Evolutionary conservation across 805 yeast genomes (phyloP), one percentile per base, ranked within the genome.

Genomic region (Zygotorulaspora sp.): DNA sequence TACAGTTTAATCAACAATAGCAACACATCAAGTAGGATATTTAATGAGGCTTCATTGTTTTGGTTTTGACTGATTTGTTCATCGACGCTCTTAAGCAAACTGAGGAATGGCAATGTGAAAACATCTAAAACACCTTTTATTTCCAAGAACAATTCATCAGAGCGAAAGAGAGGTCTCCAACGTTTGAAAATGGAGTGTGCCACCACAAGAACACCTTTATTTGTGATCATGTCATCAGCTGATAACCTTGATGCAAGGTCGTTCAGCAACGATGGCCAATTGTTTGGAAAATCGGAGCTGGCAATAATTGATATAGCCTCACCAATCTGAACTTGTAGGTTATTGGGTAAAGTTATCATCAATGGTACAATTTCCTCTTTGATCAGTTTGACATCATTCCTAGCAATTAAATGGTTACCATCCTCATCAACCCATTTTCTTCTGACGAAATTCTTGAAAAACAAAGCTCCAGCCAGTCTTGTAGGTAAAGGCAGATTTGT

Each of bases 101-200:
- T 65, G 58, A 89, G 63, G 53, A 84, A 94, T 2, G 97, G 95
- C 32, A 67, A 68, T 6, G 83, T 75, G 66, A 92, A 92, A 53
- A 83, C 85, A 41, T 78, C 84, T 47, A 92, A 68, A 1, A 92
- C 99, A 57, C 85, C 69, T 57, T 82, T 78, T 56, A 92, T 92
- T 58, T 92, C 99, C 40, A 76, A 58, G 58, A 87, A 89, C 38
- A 92, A 72, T 31, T 80, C 96, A 58, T 94, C 96, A 1, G 96
- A 83, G 51, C 96, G 75, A 58, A 86, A 87, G 39, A 90, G 68
- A 1, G 97, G 96, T 55, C 98, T 75, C 99, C 99, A 92, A 64
- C 95, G 79, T 61, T 83, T 87, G 67, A 90, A 94, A 44, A 92
- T 90, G 1, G 96, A 85, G 61, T 92, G 98, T 4, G 97, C 94